These are phyloP conservation scores for Acephala macrosclerotiorum DNA, from an alignment of 2,329 filamentous ascomycete genomes.

Conservation along the genomic window DNA sequence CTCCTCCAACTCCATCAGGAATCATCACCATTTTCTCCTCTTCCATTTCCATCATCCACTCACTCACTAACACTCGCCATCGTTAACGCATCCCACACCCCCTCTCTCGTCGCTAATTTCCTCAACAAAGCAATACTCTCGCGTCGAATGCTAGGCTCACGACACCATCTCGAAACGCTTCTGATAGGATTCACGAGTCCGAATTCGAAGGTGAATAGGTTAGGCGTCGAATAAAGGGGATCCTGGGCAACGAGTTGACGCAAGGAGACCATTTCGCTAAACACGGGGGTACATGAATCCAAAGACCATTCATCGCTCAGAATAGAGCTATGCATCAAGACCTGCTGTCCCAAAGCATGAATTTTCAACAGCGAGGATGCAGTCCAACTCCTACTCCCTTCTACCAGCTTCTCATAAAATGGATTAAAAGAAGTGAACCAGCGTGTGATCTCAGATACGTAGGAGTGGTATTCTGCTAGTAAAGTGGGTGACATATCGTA, in stretches of 20 bases:
- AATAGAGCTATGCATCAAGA: conserved; percentile 12
- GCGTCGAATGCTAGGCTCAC: conserved; percentile 17
- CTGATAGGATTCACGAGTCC: conserved; percentile 19
- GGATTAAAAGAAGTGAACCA: conserved; percentile 18
- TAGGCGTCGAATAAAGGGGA: not conserved
- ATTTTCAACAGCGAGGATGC: conserved; percentile 8
- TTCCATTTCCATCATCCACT: conserved; percentile 14
- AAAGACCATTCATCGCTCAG: conserved; percentile 13
- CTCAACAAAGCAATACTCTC: conserved; percentile 18
- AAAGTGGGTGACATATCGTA: not conserved
- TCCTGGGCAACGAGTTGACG: conserved; percentile 14
- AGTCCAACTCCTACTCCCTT: conserved; percentile 6
- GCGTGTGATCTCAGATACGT: conserved; percentile 6
- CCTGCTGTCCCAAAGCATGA: conserved; percentile 11
- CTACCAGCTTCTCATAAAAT: conserved; percentile 6
- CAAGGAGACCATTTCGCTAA: conserved; percentile 6
- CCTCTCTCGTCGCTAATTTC: conserved; percentile 17
- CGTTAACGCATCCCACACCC: conserved; percentile 18
- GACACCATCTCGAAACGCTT: conserved; percentile 23
- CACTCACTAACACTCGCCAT: conserved; percentile 23
- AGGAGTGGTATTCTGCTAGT: conserved; percentile 3
- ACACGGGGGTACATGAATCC: conserved; percentile 7
- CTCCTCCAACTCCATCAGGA: not conserved
- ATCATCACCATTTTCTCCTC: not conserved
- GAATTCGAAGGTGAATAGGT: conserved; percentile 19